phyloP scores from a whole-genome alignment of 805 yeast species.

The Tetrapisispora arboricola region DNA sequence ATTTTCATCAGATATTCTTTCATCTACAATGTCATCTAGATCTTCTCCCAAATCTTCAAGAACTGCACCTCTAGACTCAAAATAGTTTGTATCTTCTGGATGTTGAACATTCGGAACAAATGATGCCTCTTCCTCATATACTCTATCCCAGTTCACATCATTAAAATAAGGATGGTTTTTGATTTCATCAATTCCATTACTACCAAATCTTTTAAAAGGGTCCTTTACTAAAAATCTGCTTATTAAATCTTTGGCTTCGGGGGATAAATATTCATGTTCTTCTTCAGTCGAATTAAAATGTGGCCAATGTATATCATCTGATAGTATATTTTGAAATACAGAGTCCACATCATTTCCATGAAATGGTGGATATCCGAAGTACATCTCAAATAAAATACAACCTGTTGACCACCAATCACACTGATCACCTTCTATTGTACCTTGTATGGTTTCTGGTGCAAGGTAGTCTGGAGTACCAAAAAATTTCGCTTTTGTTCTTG shows the following conservation, averaged over 20 bases:
- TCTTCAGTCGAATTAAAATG: conserved; percentile 38
- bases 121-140: conserved; percentile 64
- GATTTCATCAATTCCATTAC: conserved; percentile 70
- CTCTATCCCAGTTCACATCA: conserved; percentile 60
- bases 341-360: conserved; percentile 69
- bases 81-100: conserved; percentile 85
- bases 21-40: conserved; percentile 4
- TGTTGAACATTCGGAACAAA: conserved; percentile 72
- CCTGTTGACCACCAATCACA: conserved; percentile 93
- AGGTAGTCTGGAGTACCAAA: conserved; percentile 97
- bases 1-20: neutral
- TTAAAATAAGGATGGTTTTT: conserved; percentile 68
- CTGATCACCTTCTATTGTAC: conserved; percentile 68
- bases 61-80: conserved; percentile 83
- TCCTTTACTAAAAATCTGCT: conserved; percentile 49
- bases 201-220: conserved; percentile 63
- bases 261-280: conserved; percentile 47
- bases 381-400: conserved; percentile 83
- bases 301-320: conserved; percentile 80
- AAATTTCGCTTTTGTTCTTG: conserved; percentile 45
- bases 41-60: conserved; percentile 33
- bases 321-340: conserved; percentile 74
- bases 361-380: conserved; percentile 92
- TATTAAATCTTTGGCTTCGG: conserved; percentile 68
- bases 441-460: conserved; percentile 91